phyloP scores from a whole-genome alignment of 2,329 filamentous ascomycete genomes.

The Penicillium sp. region DNA sequence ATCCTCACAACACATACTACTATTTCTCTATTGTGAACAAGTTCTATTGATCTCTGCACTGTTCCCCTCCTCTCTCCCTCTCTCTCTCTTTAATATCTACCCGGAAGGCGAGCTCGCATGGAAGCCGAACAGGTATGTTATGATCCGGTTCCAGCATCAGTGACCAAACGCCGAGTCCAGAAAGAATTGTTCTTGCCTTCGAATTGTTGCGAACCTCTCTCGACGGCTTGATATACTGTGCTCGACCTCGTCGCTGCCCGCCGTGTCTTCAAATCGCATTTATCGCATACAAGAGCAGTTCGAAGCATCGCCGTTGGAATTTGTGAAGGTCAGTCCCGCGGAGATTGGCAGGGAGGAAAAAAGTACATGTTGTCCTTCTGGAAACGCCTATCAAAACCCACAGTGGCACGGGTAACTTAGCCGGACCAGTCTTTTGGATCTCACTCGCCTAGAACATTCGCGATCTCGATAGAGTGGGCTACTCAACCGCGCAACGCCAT shows the following conservation, averaged over 20 bases:
- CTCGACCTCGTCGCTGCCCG: neutral
- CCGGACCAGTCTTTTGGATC: neutral
- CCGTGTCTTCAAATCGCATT: too few relatives aligned
- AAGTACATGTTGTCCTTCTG: neutral
- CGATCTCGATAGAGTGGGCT: neutral
- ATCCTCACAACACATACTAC: too few relatives aligned
- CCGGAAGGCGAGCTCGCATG: neutral
- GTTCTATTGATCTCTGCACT: neutral
- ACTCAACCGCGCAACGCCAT: neutral
- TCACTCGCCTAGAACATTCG: neutral
- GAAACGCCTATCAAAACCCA: constrained; percentile 6
- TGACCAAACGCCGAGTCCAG: neutral
- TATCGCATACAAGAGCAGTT: neutral
- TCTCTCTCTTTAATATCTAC: neutral
- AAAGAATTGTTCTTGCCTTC: too few relatives aligned
- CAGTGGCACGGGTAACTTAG: neutral
- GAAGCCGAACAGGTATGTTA: neutral
- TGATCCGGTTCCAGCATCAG: neutral
- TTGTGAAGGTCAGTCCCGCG: neutral
- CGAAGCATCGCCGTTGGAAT: too few relatives aligned
- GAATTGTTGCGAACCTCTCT: too few relatives aligned
- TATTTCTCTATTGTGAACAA: neutral
- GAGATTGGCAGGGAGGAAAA: neutral
- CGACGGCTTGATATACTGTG: too few relatives aligned
- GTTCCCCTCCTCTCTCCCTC: neutral